Evolutionary conservation across 257 asterid species (phyloP), one percentile per base, ranked within the genome.

Genomic region (Verbena officinalis): DNA sequence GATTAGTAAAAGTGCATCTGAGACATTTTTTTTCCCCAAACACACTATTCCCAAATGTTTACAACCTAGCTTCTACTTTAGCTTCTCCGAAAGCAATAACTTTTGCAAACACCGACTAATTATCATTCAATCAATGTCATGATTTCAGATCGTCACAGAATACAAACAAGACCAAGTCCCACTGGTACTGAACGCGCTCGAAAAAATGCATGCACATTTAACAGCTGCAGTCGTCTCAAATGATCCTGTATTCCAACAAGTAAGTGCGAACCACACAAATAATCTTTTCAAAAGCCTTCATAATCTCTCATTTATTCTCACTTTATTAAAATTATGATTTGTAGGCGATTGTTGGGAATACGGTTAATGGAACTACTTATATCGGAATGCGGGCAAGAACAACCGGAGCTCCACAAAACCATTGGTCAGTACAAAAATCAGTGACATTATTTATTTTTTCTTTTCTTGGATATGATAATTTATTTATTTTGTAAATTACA

Each of bases 151-250:
- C 74, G 79, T 90, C 61, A 88, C 99, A 0, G 93, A 88, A 64
- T 94, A 88, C 85, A 84, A 84, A 73, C 83, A 86, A 62, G 68
- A 77, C 17, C 84, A 90, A 43, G 83, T 94, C 56, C 82, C 84
- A 0, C 5, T 86, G 85, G 95, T 90, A 39, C 53, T 94, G 68
- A 56, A 77, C 0, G 91, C 84, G 61, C 91, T 90, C 12, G 99
- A 90, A 74, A 83, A 60, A 62, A 94, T 94, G 97, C 88, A 94
- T 62, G 99, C 99, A 1, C 97, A 94, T 77, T 77, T 94, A 66
- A 94, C 99, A 0, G 98, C 98, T 40, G 99, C 98, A 0, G 88
- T 90, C 16, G 97, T 94, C 70, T 94, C 99, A 21, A 94, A 90
- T 50, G 97, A 94, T 57, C 80, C 81, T 66, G 48, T 88, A 62